Conservation (phyloP, 352 stramenopile species). For the Globisporangium radiosum region DNA sequence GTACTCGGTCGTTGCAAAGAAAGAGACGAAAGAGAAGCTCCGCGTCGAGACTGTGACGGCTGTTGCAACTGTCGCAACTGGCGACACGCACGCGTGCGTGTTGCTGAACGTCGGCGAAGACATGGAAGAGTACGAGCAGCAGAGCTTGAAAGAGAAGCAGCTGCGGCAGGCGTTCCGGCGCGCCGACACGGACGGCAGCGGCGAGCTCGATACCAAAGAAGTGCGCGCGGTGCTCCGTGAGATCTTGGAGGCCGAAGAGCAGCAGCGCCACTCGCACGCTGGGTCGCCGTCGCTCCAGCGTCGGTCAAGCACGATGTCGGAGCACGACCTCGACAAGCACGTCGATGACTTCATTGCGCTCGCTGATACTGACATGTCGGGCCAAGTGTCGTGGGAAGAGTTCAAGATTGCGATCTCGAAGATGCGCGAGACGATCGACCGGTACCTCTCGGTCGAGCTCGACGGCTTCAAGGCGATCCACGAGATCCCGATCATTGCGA, state of each 20-base stretch:
- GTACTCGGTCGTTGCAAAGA: conserved; percentile 76
- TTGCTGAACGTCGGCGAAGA: conserved; percentile 65
- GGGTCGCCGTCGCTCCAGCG: conserved; percentile 7
- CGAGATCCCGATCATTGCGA: conserved; percentile 53
- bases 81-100: conserved; percentile 48
- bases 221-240: conserved; percentile 63
- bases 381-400: conserved; percentile 80
- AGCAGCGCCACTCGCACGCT: conserved; percentile 21
- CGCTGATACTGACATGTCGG: conserved; percentile 72
- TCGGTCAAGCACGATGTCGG: conserved; percentile 48
- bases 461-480: conserved; percentile 66
- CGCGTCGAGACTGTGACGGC: conserved; percentile 50
- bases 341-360: conserved; percentile 78
- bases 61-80: conserved; percentile 40
- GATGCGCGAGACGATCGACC: conserved; percentile 55
- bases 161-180: conserved; percentile 71
- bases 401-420: conserved; percentile 83
- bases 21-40: conserved; percentile 40
- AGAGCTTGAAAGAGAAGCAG: conserved; percentile 84
- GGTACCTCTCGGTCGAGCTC: conserved; percentile 72
- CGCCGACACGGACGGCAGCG: conserved; percentile 67
- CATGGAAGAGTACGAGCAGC: conserved; percentile 57
- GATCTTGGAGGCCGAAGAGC: conserved; percentile 68
- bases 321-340: conserved; percentile 43
- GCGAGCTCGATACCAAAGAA: conserved; percentile 72